These are phyloP conservation scores for Kregervanrija fluxuum DNA, from an alignment of 805 yeast genomes.

Conservation along the genomic window DNA sequence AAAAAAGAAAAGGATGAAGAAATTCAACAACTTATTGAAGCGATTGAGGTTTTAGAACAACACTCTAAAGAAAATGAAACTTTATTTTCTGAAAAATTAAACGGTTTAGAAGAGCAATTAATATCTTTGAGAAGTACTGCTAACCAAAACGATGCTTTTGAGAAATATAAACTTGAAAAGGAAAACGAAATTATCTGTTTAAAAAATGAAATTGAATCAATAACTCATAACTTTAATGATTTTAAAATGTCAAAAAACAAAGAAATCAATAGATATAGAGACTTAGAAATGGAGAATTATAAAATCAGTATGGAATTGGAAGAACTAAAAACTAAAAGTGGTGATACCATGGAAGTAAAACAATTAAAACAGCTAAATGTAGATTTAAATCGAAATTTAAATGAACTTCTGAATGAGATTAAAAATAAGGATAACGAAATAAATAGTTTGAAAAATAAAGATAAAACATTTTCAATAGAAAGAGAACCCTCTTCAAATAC, in stretches of 20 bases:
- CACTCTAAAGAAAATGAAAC: conserved; percentile 50
- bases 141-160: too few species aligned
- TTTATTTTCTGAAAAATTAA: conserved; percentile 39
- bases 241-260: conserved; percentile 10
- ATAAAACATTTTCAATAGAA: too few species aligned
- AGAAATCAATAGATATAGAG: conserved; percentile 10
- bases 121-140: too few species aligned
- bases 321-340: conserved; percentile 1
- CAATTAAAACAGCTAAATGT: conserved; percentile 5
- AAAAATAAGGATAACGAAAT: conserved; percentile 2
- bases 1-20: conserved; percentile 44
- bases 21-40: conserved; percentile 51
- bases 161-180: not conserved
- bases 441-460: not conserved
- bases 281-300: conserved; percentile 14
- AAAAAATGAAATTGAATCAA: not conserved
- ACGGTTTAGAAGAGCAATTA: conserved; percentile 24
- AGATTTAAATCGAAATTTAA: not conserved
- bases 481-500: too few species aligned
- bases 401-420: not conserved
- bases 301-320: conserved; percentile 11
- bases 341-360: not conserved
- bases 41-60: conserved; percentile 45
- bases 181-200: conserved; percentile 1
- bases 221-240: conserved; percentile 2